phyloP scores from a whole-genome alignment of 768 basidiomycete genomes.

The Pisolithus orientalis region DNA sequence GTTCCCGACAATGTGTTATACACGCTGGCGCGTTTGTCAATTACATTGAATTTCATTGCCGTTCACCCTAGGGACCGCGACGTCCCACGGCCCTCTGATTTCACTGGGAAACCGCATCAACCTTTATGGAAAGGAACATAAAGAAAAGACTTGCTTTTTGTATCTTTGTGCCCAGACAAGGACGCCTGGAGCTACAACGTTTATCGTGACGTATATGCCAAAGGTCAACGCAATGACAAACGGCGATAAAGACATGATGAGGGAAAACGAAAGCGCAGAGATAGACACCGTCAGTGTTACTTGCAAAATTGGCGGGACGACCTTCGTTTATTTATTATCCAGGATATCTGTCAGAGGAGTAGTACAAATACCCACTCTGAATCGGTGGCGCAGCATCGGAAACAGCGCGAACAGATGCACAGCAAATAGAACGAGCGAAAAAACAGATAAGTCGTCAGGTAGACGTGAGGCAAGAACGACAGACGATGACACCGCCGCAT shows the following conservation, averaged over 20 bases:
- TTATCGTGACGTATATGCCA: constrained; percentile 47
- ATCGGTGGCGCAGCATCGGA: constrained; percentile 67
- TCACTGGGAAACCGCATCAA: constrained; percentile 45
- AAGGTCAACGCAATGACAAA: constrained; percentile 49
- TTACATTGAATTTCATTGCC: constrained; percentile 32
- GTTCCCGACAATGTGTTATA: constrained; percentile 19
- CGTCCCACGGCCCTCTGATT: constrained; percentile 88
- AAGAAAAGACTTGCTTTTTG: constrained; percentile 61
- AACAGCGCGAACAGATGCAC: constrained; percentile 81
- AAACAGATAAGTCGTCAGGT: constrained; percentile 76
- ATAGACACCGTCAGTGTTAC: constrained; percentile 48
- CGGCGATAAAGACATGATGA: constrained; percentile 49
- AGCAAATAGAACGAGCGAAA: constrained; percentile 81
- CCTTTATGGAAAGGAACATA: constrained; percentile 5
- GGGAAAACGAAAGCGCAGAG: constrained; percentile 41
- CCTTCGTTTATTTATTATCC: constrained; percentile 31
- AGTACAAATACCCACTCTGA: constrained; percentile 45
- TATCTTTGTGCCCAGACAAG: constrained; percentile 82
- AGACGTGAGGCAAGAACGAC: constrained; percentile 92
- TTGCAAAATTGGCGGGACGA: constrained; percentile 41
- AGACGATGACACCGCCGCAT: constrained; percentile 87
- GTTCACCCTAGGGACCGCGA: constrained; percentile 69
- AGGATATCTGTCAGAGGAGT: constrained; percentile 7
- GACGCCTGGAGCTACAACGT: constrained; percentile 67
- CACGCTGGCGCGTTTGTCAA: constrained; percentile 19